A percentile compares a stretch with the other conserved stretches of the same genome.
Evolutionary conservation across 75 land plant species (phyloP).

Genomic region (Pinus albicaulis): DNA sequence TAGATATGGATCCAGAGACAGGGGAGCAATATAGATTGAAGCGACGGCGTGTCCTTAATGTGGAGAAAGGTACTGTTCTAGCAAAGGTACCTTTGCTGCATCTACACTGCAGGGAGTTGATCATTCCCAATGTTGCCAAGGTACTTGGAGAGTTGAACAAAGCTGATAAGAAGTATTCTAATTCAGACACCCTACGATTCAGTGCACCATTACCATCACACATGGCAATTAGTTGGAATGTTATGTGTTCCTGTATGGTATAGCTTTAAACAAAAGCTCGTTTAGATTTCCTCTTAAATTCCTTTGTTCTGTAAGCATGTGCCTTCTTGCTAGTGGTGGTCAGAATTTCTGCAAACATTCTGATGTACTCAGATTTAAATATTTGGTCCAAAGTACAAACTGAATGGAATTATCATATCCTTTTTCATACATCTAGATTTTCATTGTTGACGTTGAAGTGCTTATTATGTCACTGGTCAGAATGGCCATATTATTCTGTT

Average conservation of each 20-base stretch:
- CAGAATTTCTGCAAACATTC: no score
- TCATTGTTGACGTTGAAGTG: no score
- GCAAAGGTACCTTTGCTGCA: constrained; percentile 70
- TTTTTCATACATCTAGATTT: no score
- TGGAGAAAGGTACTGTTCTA: constrained; percentile 66
- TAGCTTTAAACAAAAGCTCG: constrained; percentile 1
- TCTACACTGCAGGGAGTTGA: constrained; percentile 67
- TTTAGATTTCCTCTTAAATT: no score
- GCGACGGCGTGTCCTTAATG: constrained; percentile 49
- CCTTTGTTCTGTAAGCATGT: no score
- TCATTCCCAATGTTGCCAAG: constrained; percentile 65
- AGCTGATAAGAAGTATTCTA: constrained; percentile 5
- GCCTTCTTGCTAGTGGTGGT: no score
- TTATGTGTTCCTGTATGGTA: constrained; percentile 64
- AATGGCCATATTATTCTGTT: no score
- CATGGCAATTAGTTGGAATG: constrained; percentile 85
- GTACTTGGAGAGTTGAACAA: constrained; percentile 17
- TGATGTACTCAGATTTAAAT: no score
- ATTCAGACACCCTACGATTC: constrained; percentile 53
- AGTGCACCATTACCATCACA: constrained; percentile 80
- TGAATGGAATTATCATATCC: no score
- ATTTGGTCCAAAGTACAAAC: no score
- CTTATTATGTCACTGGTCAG: no score
- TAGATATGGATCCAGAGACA: constrained; percentile 41
- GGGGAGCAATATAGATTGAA: constrained; percentile 59